Evolutionary conservation across 345 rosid species (phyloP).

Genomic region (Alliaria petiolata): DNA sequence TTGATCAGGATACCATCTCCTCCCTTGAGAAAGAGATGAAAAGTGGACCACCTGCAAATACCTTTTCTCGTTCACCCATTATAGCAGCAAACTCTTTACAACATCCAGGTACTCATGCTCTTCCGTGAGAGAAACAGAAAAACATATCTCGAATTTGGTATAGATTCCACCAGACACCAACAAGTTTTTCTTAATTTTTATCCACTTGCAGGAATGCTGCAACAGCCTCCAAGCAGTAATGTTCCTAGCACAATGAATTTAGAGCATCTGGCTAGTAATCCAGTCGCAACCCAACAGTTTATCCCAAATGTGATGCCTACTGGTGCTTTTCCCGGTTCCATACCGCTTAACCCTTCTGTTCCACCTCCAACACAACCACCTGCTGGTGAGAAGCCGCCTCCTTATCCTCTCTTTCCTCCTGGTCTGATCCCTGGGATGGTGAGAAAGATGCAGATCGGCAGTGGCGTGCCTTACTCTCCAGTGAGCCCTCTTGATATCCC

Average conservation of each 20-base stretch:
- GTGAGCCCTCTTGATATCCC: slow-evolving; percentile 97
- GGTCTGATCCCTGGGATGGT: slow-evolving; percentile 99
- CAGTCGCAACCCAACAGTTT: slow-evolving; percentile 57
- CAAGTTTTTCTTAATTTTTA: background rate
- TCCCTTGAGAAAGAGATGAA: slow-evolving; percentile 82
- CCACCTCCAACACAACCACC: slow-evolving; percentile 46
- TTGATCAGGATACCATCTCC: slow-evolving; percentile 77
- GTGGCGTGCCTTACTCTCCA: slow-evolving; percentile 97
- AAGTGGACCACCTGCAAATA: slow-evolving; percentile 54
- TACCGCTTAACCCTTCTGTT: slow-evolving; percentile 55
- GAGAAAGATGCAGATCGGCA: slow-evolving; percentile 94
- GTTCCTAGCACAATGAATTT: slow-evolving; percentile 40
- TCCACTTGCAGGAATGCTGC: slow-evolving; percentile 42
- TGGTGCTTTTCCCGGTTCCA: slow-evolving; percentile 57
- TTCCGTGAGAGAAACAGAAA: background rate
- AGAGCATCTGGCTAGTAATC: slow-evolving; percentile 47
- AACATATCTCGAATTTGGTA: background rate
- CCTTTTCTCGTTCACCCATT: slow-evolving; percentile 53
- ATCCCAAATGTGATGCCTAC: slow-evolving; percentile 52
- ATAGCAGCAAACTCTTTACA: slow-evolving; percentile 45
- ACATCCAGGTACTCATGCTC: slow-evolving; percentile 24
- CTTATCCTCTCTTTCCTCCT: slow-evolving; percentile 95
- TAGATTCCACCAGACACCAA: slow-evolving; percentile 1
- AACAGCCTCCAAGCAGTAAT: slow-evolving; percentile 37
- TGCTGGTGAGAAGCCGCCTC: slow-evolving; percentile 67